Percentiles rank a stretch among this genome's conserved stretches.
Evolutionary conservation across 2,329 filamentous ascomycete genomes (phyloP).

Genomic region (Paraconiothyrium sp.): DNA sequence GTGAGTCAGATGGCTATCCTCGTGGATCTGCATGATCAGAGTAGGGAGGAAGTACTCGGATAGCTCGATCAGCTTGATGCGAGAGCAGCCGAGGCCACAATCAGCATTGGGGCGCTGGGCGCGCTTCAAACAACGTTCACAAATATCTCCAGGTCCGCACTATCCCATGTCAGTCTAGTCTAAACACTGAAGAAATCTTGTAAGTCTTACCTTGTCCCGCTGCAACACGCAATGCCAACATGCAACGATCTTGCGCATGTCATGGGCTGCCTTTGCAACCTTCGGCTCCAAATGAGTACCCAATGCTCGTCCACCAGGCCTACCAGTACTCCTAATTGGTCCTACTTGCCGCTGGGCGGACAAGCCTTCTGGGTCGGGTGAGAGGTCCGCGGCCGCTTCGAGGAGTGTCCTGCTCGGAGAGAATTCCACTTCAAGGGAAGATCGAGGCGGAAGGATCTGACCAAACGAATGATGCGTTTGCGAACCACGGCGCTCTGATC

Average conservation of each 20-base stretch:
- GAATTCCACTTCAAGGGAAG: slow-evolving; percentile 16
- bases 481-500: slow-evolving; percentile 31
- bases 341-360: slow-evolving; percentile 23
- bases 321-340: slow-evolving; percentile 32
- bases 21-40: slow-evolving; percentile 53
- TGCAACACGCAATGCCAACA: slow-evolving; percentile 61
- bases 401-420: slow-evolving; percentile 24
- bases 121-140: slow-evolving; percentile 52
- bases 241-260: slow-evolving; percentile 57
- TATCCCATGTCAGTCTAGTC: slow-evolving; percentile 25
- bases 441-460: slow-evolving; percentile 19
- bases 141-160: slow-evolving; percentile 52
- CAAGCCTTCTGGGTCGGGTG: slow-evolving; percentile 38
- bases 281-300: slow-evolving; percentile 49
- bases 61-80: slow-evolving; percentile 57
- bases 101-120: slow-evolving; percentile 49
- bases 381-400: slow-evolving; percentile 32
- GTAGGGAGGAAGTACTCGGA: slow-evolving; percentile 55
- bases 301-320: slow-evolving; percentile 51
- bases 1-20: slow-evolving; percentile 54
- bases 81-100: slow-evolving; percentile 56
- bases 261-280: slow-evolving; percentile 52
- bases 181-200: slow-evolving; percentile 4
- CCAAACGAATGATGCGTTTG: slow-evolving; percentile 21
- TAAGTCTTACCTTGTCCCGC: slow-evolving; percentile 53